Evolutionary conservation across 78 protist species (phyloP), one percentile per base, ranked within the genome.

Genomic region (Carpediemonas membranifera): DNA sequence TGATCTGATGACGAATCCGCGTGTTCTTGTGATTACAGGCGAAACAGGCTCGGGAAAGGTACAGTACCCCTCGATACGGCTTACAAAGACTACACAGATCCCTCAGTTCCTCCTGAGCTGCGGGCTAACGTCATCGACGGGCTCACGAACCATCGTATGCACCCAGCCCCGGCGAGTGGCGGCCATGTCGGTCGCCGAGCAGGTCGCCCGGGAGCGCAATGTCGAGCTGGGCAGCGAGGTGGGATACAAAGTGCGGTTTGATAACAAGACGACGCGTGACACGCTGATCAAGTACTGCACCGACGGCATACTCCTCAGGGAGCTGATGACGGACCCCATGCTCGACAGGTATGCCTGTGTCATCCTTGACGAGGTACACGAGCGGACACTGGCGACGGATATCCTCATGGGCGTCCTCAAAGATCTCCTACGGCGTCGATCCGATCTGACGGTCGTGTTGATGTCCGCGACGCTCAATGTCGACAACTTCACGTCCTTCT

Each of bases 331-430:
- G 1, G 98, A 93, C 67, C 97, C 98, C 16, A 35, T 64, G 37
- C 87, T 96, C 21, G 25, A 57, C 1, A 28, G 43, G 3, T 84
- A 91, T 62, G 57, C 86, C 11, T n/a, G 80, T 28, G 74, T 97
- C n/a, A 77, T 97, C 3, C 77, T 97, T 30, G 99, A 97, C 75
- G 99, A 97, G 72, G 99, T 98, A 13, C 99, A 97, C 83, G 99
- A 97, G 81, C 76, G 99, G 28, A 95, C 99, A 3, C 77, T 97
- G 9, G 27, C 90, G 24, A 97, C 99, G 0, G 99, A 97, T 77
- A 73, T 97, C 16, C 74, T 96, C n/a, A 81, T 96, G 64, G 97
- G 96, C 2, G 51, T 84, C 34, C 39, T 84, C 57, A 84, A 83
- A 71, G 67, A 80, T 57, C 68, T 80, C 53, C 34, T 83, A 7